Conservation (phyloP, 768 basidiomycete species). For the Lyophyllum decastes region DNA sequence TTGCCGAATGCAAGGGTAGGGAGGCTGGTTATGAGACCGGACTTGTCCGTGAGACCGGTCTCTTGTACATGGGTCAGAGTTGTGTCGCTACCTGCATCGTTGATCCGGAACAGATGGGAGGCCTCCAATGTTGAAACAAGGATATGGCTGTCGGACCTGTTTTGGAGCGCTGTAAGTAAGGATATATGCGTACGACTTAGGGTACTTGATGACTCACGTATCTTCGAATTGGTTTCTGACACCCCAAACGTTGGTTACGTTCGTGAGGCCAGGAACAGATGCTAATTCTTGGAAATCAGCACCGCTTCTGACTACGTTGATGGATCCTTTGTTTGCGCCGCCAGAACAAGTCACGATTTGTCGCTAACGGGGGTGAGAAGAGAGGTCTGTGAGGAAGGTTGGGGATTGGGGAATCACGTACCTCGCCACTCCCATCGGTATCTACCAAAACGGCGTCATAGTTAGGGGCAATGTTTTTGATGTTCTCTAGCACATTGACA, state of each 20-base stretch:
- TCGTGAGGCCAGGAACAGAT: constrained; percentile 52
- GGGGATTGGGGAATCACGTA: constrained; percentile 36
- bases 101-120: constrained; percentile 55
- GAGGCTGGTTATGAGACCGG: constrained; percentile 45
- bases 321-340: constrained; percentile 69
- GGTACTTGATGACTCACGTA: constrained; percentile 38
- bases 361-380: constrained; percentile 38
- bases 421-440: constrained; percentile 69
- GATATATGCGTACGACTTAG: not conserved
- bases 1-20: constrained; percentile 71
- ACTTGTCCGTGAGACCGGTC: constrained; percentile 19
- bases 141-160: constrained; percentile 47
- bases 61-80: constrained; percentile 40
- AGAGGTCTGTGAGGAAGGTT: not conserved
- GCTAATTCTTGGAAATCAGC: constrained; percentile 76
- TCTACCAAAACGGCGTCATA: constrained; percentile 80
- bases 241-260: constrained; percentile 66
- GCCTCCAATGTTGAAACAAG: constrained; percentile 60
- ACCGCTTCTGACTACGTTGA: constrained; percentile 79
- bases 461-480: constrained; percentile 82
- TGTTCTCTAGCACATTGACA: constrained; percentile 62
- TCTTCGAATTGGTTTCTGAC: constrained; percentile 49
- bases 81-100: constrained; percentile 38
- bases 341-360: constrained; percentile 89
- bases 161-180: constrained; percentile 31